Evolutionary conservation across 106 monocot genomes (phyloP), one percentile per base, ranked within the genome.

Genomic region (Vanilla planifolia): DNA sequence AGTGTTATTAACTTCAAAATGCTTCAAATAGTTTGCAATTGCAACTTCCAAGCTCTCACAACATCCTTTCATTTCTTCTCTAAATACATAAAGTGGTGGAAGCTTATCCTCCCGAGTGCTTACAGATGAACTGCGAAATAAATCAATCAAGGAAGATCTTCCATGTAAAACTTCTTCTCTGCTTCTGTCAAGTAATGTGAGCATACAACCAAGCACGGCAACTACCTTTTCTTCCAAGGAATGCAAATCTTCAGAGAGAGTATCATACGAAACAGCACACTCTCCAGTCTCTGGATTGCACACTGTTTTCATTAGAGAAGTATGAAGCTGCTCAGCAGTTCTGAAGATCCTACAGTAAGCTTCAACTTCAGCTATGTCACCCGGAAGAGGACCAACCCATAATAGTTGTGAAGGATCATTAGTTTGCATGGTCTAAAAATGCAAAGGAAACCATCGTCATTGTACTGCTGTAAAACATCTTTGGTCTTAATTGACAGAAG

Each of bases 211-310:
- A 36, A 99, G 75, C 43, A 80, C 67, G 6, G 85, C 74, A 45
- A 80, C 85, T 41, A 99, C 88, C 66, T 92, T 92, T 34, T 92
- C 88, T 67, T 99, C 92, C 48, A 98, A 59, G 15, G 70, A 53
- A 32, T 72, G 61, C 65, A 92, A 55, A 46, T 92, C 80, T 51
- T 98, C 88, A 10, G 92, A 82, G 7, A 85, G 60, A 27, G 64
- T 62, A 9, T 88, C 72, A 48, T 88, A 88, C 20, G 77, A 77
- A 59, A 88, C 71, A 36, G 46, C 33, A 28, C 98, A 92, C 59
- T 92, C 98, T 39, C 98, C 98, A 14, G 92, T 98, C 60, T 98
- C 98, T 42, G 98, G 85, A 67, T 98, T 87, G 73, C 98, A 92
- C 20, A 98, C 42, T 44, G 84, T 82, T 64, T 77, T 52, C 98